Percentiles rank a stretch among this genome's conserved stretches.
Conservation (phyloP, 345 rosid species). For the Limnanthes douglasii region DNA sequence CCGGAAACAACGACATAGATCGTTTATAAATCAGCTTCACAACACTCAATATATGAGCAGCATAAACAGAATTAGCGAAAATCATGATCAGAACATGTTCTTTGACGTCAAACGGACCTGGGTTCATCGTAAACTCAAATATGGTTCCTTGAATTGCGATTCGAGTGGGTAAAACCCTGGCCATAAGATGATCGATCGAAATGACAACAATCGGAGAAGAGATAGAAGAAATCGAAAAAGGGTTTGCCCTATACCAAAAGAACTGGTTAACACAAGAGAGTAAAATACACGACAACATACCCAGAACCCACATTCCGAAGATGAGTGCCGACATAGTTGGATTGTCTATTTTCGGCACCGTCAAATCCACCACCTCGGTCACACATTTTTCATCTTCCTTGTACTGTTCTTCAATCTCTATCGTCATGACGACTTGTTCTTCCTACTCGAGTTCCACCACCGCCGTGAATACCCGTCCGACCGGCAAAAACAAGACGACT, state of each 20-base stretch:
- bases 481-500: no score
- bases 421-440: conserved; percentile 18
- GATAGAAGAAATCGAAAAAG: conserved; percentile 25
- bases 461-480: no score
- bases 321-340: conserved; percentile 46
- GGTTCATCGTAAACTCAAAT: conserved; percentile 48
- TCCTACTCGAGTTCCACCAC: no score
- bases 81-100: conserved; percentile 85
- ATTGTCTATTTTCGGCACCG: conserved; percentile 77
- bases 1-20: conserved; percentile 36
- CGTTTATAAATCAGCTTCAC: conserved; percentile 52
- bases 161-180: conserved; percentile 26
- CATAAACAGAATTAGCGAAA: conserved; percentile 65
- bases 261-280: conserved; percentile 74
- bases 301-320: conserved; percentile 77
- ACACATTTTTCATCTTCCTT: conserved; percentile 17
- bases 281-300: conserved; percentile 34
- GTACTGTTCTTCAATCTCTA: conserved; percentile 18
- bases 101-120: conserved; percentile 71
- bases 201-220: conserved; percentile 71
- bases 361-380: conserved; percentile 51
- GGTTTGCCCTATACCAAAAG: conserved; percentile 63
- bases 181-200: conserved; percentile 62
- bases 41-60: conserved; percentile 54
- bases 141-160: conserved; percentile 25